phyloP scores from a whole-genome alignment of 2,329 filamentous ascomycete species.

The Penicillium sp. region DNA sequence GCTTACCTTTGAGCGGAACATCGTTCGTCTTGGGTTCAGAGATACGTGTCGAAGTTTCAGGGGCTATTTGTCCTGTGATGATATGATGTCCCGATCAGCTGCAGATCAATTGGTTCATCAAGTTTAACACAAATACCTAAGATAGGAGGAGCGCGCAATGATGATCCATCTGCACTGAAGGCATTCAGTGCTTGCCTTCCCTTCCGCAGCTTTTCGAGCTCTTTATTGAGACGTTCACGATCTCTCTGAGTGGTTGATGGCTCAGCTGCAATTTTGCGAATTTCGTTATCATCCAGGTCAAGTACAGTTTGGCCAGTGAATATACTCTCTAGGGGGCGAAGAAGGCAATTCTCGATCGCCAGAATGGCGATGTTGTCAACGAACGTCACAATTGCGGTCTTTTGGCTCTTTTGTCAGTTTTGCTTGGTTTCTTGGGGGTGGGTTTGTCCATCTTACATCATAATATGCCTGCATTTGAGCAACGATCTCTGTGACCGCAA shows the following conservation, averaged over 20 bases:
- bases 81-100: too few relatives aligned
- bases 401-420: neutral
- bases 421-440: neutral
- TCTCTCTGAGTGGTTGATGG: conserved; percentile 13
- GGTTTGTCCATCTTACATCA: conserved; percentile 13
- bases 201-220: conserved; percentile 19
- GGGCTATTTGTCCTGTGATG: too few relatives aligned
- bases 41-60: too few relatives aligned
- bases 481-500: conserved; percentile 43
- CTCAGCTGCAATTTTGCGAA: conserved; percentile 41
- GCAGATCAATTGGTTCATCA: too few relatives aligned
- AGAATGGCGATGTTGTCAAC: conserved; percentile 52
- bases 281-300: conserved; percentile 32
- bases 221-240: conserved; percentile 9
- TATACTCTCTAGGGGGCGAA: conserved; percentile 43
- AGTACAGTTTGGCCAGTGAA: conserved; percentile 42
- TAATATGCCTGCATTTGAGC: conserved; percentile 36
- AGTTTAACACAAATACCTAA: too few relatives aligned
- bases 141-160: too few relatives aligned
- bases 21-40: too few relatives aligned
- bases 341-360: conserved; percentile 51
- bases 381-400: conserved; percentile 44
- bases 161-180: neutral
- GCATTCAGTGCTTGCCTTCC: neutral
- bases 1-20: too few relatives aligned